Evolutionary conservation across 2,329 filamentous ascomycete genomes (phyloP).

Genomic region (Stemphylium beticola): DNA sequence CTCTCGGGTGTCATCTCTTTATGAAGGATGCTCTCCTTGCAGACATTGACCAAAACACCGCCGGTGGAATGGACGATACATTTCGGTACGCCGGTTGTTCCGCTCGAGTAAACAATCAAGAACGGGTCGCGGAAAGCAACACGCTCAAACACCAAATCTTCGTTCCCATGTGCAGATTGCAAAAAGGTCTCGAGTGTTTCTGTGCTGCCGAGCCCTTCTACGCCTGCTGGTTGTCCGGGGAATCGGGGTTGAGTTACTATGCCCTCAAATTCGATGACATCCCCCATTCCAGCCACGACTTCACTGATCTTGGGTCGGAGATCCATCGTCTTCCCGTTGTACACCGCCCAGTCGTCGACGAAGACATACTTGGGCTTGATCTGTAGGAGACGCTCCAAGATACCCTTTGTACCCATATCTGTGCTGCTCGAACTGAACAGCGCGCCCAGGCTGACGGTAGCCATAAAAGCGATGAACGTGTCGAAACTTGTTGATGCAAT

Average conservation of each 20-base stretch:
- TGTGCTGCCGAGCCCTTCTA: constrained; percentile 60
- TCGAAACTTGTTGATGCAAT: constrained; percentile 78
- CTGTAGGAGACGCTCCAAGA: constrained; percentile 76
- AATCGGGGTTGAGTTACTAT: constrained; percentile 73
- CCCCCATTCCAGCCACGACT: constrained; percentile 67
- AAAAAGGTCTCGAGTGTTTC: constrained; percentile 54
- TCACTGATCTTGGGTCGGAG: constrained; percentile 74
- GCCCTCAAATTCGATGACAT: constrained; percentile 65
- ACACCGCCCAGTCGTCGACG: constrained; percentile 79
- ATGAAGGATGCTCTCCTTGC: constrained; percentile 68
- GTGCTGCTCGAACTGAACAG: constrained; percentile 79
- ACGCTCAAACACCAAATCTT: constrained; percentile 61
- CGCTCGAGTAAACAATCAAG: constrained; percentile 77
- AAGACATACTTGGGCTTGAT: constrained; percentile 81
- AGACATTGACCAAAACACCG: constrained; percentile 63
- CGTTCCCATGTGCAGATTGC: constrained; percentile 44
- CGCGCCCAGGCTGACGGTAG: constrained; percentile 72
- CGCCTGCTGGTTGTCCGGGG: constrained; percentile 60
- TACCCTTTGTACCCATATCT: constrained; percentile 81
- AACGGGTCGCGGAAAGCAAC: constrained; percentile 76
- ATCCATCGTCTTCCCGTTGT: constrained; percentile 78
- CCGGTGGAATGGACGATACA: constrained; percentile 82
- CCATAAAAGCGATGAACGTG: constrained; percentile 74
- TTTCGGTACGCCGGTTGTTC: constrained; percentile 83
- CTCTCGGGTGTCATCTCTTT: constrained; percentile 53